These are phyloP conservation scores for Dryas integrifolia DNA, from an alignment of 331 rosid genomes.

Conservation along the genomic window DNA sequence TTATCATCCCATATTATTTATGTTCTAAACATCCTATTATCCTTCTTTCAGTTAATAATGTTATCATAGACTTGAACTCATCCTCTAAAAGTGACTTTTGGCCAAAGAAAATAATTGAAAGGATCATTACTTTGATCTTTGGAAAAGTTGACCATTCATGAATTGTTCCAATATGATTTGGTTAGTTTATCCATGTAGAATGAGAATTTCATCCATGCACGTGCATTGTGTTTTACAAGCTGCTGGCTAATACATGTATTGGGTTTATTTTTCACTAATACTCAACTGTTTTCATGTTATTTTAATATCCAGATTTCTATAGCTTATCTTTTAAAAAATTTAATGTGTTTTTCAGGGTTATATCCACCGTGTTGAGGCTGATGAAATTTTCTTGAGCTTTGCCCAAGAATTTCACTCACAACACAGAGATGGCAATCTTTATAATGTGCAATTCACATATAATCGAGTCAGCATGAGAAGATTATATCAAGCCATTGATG, in stretches of 20 bases:
- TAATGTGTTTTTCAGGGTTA: conserved; percentile 56
- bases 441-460: conserved; percentile 67
- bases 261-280: background rate
- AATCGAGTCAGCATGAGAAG: conserved; percentile 83
- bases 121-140: background rate
- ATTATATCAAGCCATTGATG: conserved; percentile 74
- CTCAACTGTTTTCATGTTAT: background rate
- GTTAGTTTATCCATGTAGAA: background rate
- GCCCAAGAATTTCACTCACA: conserved; percentile 44
- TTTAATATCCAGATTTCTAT: conserved; percentile 9
- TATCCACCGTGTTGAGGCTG: conserved; percentile 88
- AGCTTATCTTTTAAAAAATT: conserved; percentile 5
- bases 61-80: background rate
- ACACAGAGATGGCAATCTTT: conserved; percentile 54
- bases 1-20: background rate
- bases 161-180: background rate
- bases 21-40: background rate
- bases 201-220: background rate
- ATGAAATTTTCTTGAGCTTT: conserved; percentile 74
- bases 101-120: conserved; percentile 1
- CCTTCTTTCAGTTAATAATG: background rate
- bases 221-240: background rate
- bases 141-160: background rate
- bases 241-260: conserved; percentile 16
- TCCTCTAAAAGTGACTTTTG: background rate